Evolutionary conservation across 2,329 filamentous ascomycete species (phyloP).

Genomic region (Phoma herbarum): DNA sequence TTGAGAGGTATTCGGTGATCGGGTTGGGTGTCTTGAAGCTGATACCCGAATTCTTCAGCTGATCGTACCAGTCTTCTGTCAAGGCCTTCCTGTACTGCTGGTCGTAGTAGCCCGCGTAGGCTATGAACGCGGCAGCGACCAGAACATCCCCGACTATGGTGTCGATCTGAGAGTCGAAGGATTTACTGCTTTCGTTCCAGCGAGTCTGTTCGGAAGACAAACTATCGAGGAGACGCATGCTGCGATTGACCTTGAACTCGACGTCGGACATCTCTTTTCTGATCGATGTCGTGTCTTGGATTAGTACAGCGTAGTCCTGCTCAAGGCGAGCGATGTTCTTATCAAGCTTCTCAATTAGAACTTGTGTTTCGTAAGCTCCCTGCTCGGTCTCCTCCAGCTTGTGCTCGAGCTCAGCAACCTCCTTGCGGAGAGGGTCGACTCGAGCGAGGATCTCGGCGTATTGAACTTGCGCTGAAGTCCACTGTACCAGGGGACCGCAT

Average conservation of each 20-base stretch:
- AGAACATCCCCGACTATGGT: constrained; percentile 96
- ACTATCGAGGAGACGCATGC: constrained; percentile 91
- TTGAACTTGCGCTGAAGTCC: constrained; percentile 95
- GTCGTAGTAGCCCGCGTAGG: constrained; percentile 96
- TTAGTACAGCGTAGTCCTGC: constrained; percentile 91
- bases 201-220: constrained; percentile 90
- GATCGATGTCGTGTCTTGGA: constrained; percentile 97
- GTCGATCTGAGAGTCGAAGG: constrained; percentile 96
- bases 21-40: constrained; percentile 93
- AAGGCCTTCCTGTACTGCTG: constrained; percentile 98
- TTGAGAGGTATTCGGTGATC: constrained; percentile 94
- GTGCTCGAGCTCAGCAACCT: constrained; percentile 87
- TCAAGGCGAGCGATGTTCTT: constrained; percentile 94
- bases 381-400: constrained; percentile 92
- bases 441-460: constrained; percentile 97
- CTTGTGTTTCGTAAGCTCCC: constrained; percentile 88
- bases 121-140: constrained; percentile 94
- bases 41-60: constrained; percentile 91
- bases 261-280: constrained; percentile 96
- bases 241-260: constrained; percentile 97
- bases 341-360: constrained; percentile 84
- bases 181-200: constrained; percentile 98
- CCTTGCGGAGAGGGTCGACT: constrained; percentile 89
- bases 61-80: constrained; percentile 96
- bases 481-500: constrained; percentile 95